Evolutionary conservation across 2,329 filamentous ascomycete species (phyloP).

Genomic region (Monosporascus cannonballus): DNA sequence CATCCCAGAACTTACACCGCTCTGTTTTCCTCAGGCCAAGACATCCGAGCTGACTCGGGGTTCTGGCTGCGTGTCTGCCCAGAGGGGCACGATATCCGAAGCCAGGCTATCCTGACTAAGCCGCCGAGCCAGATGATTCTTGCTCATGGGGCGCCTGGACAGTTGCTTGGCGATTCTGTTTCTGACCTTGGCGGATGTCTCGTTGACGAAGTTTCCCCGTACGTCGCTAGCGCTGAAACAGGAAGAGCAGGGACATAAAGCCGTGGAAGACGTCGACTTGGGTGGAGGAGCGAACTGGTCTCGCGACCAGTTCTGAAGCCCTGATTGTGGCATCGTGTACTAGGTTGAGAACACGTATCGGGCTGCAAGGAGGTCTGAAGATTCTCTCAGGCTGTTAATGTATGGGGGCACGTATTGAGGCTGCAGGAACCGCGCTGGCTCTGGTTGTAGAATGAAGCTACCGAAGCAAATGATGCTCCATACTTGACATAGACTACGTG

Average conservation of each 20-base stretch:
- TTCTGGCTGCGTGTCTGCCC: conserved; percentile 8
- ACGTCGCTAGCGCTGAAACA: conserved; percentile 17
- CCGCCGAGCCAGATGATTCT: conserved; percentile 4
- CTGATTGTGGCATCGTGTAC: conserved; percentile 12
- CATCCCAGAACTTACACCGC: no score
- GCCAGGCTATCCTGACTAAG: conserved; percentile 17
- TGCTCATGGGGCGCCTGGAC: conserved; percentile 6
- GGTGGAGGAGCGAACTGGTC: conserved; percentile 16
- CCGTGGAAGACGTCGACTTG: conserved; percentile 6
- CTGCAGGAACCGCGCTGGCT: no score
- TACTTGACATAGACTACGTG: no score
- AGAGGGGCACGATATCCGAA: conserved; percentile 21
- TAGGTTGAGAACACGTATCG: neutral
- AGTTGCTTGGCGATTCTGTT: conserved; percentile 5
- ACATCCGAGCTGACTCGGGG: conserved; percentile 12
- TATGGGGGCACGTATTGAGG: no score
- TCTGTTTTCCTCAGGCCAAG: neutral
- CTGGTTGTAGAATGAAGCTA: no score
- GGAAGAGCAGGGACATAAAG: conserved; percentile 20
- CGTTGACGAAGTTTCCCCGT: conserved; percentile 2
- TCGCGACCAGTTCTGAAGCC: conserved; percentile 19
- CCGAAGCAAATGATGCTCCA: no score
- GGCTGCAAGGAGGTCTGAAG: no score
- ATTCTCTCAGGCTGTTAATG: no score
- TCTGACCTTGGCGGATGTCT: neutral